A percentile compares a stretch with the other conserved stretches of the same genome.
These are phyloP conservation scores for Nicotiana tabacum DNA, from an alignment of 257 asterid genomes.

Conservation along the genomic window DNA sequence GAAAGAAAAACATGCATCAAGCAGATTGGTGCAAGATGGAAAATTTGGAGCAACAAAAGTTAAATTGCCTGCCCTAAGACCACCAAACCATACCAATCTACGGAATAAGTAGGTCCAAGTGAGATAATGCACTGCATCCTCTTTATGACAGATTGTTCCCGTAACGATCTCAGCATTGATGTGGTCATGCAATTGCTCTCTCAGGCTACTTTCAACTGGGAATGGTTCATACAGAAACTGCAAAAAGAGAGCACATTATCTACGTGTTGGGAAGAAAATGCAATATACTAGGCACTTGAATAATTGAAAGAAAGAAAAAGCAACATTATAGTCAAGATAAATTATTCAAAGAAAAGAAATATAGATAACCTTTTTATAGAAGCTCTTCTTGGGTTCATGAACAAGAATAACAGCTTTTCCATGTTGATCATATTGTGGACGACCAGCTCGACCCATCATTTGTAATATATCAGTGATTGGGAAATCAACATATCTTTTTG, in stretches of 20 bases:
- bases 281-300: slow-evolving; percentile 1
- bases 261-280: slow-evolving; percentile 8
- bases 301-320: background rate
- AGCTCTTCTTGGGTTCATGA: slow-evolving; percentile 97
- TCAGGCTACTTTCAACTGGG: slow-evolving; percentile 99
- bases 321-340: slow-evolving; percentile 4
- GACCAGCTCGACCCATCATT: slow-evolving; percentile 99
- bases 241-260: slow-evolving; percentile 17
- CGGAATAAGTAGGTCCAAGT: slow-evolving; percentile 98
- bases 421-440: slow-evolving; percentile 97
- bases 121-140: slow-evolving; percentile 95
- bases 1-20: slow-evolving; percentile 1
- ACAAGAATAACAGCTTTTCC: slow-evolving; percentile 99
- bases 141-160: slow-evolving; percentile 86
- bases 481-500: slow-evolving; percentile 92
- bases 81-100: slow-evolving; percentile 65
- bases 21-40: background rate
- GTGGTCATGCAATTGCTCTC: slow-evolving; percentile 94
- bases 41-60: background rate
- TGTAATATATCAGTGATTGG: slow-evolving; percentile 95
- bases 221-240: slow-evolving; percentile 98
- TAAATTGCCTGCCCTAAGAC: background rate
- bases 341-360: background rate
- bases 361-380: slow-evolving; percentile 77
- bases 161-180: slow-evolving; percentile 96